A percentile compares a stretch with the other conserved stretches of the same genome.
Conservation (phyloP, 352 stramenopile species). For the Phytopythium sindhum region DNA sequence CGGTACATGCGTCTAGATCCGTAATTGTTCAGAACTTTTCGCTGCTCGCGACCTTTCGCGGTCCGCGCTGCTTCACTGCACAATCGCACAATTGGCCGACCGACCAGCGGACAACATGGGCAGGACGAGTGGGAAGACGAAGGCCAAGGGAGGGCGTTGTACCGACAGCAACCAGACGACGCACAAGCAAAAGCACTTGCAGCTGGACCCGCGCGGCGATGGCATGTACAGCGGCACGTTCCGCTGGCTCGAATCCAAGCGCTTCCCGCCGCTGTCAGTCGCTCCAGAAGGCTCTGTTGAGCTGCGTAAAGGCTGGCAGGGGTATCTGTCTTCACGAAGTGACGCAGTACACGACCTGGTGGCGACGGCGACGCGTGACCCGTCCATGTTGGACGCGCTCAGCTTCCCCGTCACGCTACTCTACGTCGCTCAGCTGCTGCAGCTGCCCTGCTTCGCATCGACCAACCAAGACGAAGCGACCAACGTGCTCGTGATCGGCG, state of each 20-base stretch:
- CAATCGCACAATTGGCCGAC: slow-evolving; percentile 1
- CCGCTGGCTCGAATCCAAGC: slow-evolving; percentile 67
- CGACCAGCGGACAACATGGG: slow-evolving; percentile 16
- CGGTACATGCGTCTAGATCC: slow-evolving; percentile 1
- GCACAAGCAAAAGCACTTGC: slow-evolving; percentile 25
- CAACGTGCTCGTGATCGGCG: slow-evolving; percentile 53
- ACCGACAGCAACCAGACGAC: slow-evolving; percentile 3
- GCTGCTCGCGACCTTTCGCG: slow-evolving; percentile 19
- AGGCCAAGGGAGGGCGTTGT: slow-evolving; percentile 8
- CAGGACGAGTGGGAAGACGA: slow-evolving; percentile 15
- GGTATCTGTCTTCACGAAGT: slow-evolving; percentile 38
- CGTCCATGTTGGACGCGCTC: slow-evolving; percentile 73
- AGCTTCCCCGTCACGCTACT: slow-evolving; percentile 72
- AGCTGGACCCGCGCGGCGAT: slow-evolving; percentile 63
- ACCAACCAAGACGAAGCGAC: slow-evolving; percentile 3
- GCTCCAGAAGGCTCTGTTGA: slow-evolving; percentile 7
- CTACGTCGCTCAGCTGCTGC: slow-evolving; percentile 33
- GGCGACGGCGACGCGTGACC: slow-evolving; percentile 33
- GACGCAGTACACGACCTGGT: slow-evolving; percentile 25
- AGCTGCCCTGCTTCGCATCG: slow-evolving; percentile 10
- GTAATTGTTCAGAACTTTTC: slow-evolving; percentile 1
- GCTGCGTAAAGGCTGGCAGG: slow-evolving; percentile 44
- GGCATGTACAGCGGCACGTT: slow-evolving; percentile 83
- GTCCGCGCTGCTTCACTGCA: background rate
- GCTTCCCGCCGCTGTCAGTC: slow-evolving; percentile 37